Percentiles rank a stretch among this genome's conserved stretches.
Evolutionary conservation across 2,329 filamentous ascomycete genomes (phyloP).

Genomic region (Botryosphaeria agaves): DNA sequence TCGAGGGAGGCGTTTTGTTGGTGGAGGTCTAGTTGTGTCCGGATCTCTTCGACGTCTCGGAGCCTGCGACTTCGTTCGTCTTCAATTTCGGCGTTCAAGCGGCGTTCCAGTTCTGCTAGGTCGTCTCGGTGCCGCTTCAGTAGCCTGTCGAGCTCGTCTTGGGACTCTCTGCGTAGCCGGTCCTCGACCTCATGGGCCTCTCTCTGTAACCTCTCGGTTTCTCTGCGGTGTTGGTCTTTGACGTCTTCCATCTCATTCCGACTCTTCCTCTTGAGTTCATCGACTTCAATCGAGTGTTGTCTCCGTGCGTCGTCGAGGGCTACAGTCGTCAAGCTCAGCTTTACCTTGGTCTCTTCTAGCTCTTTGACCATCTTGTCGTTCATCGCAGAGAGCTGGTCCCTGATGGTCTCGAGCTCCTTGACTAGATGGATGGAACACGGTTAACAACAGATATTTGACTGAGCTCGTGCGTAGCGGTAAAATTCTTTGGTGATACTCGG

Average conservation of each 20-base stretch:
- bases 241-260: conserved; percentile 39
- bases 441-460: too few relatives aligned
- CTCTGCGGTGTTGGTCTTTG: conserved; percentile 34
- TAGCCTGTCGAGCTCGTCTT: conserved; percentile 39
- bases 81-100: conserved; percentile 47
- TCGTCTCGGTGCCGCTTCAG: conserved; percentile 49
- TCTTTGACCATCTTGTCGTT: conserved; percentile 48
- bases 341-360: conserved; percentile 42
- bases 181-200: conserved; percentile 30
- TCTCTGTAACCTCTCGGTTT: conserved; percentile 36
- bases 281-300: conserved; percentile 32
- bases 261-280: conserved; percentile 35
- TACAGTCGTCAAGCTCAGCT: conserved; percentile 28
- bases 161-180: conserved; percentile 22
- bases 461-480: neutral
- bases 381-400: conserved; percentile 29
- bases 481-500: conserved; percentile 1
- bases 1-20: conserved; percentile 29
- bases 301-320: conserved; percentile 34
- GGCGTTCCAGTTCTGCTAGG: conserved; percentile 44
- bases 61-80: conserved; percentile 41
- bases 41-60: conserved; percentile 49
- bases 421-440: too few relatives aligned
- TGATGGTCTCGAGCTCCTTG: conserved; percentile 37
- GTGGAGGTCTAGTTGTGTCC: conserved; percentile 32